A percentile compares a stretch with the other conserved stretches of the same genome.
phyloP scores from a whole-genome alignment of 805 yeast species.

The Debaryomyces tyrocola region DNA sequence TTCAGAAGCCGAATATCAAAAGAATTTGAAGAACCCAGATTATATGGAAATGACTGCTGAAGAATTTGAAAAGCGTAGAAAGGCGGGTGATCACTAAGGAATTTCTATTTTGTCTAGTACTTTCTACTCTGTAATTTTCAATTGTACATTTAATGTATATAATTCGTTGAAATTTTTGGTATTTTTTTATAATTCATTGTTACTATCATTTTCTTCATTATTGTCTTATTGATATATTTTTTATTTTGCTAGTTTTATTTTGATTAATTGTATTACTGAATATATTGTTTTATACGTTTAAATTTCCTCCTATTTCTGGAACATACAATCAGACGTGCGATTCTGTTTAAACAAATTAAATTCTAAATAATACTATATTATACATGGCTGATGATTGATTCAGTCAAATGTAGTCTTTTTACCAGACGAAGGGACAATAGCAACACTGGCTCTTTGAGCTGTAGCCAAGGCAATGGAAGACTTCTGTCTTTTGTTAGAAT shows the following conservation, averaged over 20 bases:
- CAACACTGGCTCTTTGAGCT: constrained; percentile 87
- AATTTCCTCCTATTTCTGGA: no score
- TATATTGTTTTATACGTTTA: not conserved
- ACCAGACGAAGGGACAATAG: constrained; percentile 88
- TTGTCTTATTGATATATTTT: no score
- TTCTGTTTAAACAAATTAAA: not conserved
- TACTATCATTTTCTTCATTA: no score
- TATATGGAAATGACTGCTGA: constrained; percentile 40
- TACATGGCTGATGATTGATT: not conserved
- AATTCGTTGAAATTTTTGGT: no score
- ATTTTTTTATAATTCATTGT: no score
- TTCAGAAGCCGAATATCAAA: constrained; percentile 46
- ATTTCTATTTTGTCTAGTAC: no score
- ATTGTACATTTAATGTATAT: no score
- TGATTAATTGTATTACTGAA: not conserved
- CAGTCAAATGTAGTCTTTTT: constrained; percentile 75
- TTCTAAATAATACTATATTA: not conserved
- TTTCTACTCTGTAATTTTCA: no score
- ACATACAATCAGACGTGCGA: not conserved
- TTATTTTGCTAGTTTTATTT: no score
- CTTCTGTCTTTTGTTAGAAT: constrained; percentile 50
- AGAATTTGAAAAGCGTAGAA: constrained; percentile 17
- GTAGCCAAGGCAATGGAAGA: constrained; percentile 85
- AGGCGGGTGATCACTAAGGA: no score
- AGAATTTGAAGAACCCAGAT: constrained; percentile 47